Conservation (phyloP, 139 green algal species). For the Penium margaritaceum region DNA sequence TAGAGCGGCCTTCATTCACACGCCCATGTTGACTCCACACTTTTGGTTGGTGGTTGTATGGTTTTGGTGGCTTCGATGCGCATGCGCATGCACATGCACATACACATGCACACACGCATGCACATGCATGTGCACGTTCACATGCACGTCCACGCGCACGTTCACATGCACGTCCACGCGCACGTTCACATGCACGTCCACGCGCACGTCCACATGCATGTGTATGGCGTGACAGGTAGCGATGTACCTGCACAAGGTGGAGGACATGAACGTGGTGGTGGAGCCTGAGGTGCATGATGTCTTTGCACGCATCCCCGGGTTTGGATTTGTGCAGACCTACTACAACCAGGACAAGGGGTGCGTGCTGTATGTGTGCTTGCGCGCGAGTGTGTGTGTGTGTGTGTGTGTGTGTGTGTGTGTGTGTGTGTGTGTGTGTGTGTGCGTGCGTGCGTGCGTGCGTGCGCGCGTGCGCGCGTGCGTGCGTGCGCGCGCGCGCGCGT, state of each 20-base stretch:
- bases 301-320: slow-evolving; percentile 41
- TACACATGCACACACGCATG: no score
- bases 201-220: no score
- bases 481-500: neutral
- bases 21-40: no score
- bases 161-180: no score
- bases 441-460: neutral
- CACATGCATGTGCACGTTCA: no score
- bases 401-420: neutral
- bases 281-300: slow-evolving; percentile 69
- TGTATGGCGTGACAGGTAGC: slow-evolving; percentile 64
- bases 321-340: slow-evolving; percentile 49
- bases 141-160: no score
- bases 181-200: no score
- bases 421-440: neutral
- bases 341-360: neutral
- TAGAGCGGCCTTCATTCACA: no score
- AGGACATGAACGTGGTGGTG: slow-evolving; percentile 74
- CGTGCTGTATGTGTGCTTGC: no score
- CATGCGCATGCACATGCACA: no score
- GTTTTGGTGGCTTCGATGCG: no score
- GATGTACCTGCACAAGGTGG: slow-evolving; percentile 58
- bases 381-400: neutral
- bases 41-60: no score
- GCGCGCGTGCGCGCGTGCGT: neutral